A percentile compares a stretch with the other conserved stretches of the same genome.
phyloP scores from a whole-genome alignment of 495 filamentous ascomycete species.

The Penicillium chermesinum region DNA sequence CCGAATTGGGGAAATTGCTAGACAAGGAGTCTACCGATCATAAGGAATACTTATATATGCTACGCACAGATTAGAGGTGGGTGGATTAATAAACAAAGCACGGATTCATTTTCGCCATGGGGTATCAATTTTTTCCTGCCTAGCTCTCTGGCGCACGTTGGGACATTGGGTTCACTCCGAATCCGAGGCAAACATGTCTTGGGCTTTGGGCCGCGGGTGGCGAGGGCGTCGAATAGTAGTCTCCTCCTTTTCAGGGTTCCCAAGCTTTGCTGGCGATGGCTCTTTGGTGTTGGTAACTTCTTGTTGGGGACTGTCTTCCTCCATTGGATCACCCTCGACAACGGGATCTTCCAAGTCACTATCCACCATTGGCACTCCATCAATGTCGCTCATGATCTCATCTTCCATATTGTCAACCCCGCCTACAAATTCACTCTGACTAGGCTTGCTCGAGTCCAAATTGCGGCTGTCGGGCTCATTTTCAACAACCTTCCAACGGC shows the following conservation, averaged over 20 bases:
- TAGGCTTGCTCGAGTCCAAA: constrained; percentile 25
- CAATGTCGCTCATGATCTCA: constrained; percentile 40
- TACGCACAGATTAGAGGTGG: too few relatives aligned
- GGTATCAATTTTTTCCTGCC: background rate
- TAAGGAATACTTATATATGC: too few relatives aligned
- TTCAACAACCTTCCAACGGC: constrained; percentile 70
- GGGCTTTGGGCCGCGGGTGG: constrained; percentile 70
- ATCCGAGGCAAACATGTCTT: constrained; percentile 87
- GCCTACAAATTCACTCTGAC: background rate
- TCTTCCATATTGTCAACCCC: constrained; percentile 26
- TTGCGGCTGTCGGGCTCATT: constrained; percentile 42
- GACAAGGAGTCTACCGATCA: background rate
- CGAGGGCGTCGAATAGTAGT: constrained; percentile 27
- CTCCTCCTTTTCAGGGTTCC: constrained; percentile 18
- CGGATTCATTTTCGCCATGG: too few relatives aligned
- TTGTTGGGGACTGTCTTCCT: constrained; percentile 17
- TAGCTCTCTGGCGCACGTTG: constrained; percentile 21
- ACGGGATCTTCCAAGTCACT: constrained; percentile 42
- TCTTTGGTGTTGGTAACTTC: constrained; percentile 7
- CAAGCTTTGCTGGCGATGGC: constrained; percentile 5
- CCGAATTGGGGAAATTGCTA: background rate
- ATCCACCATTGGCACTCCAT: constrained; percentile 53
- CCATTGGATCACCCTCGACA: constrained; percentile 32
- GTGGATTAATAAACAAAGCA: too few relatives aligned
- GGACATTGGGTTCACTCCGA: constrained; percentile 31